Conservation (phyloP, 2,329 filamentous ascomycete genomes). For the Sporothrix sp. region DNA sequence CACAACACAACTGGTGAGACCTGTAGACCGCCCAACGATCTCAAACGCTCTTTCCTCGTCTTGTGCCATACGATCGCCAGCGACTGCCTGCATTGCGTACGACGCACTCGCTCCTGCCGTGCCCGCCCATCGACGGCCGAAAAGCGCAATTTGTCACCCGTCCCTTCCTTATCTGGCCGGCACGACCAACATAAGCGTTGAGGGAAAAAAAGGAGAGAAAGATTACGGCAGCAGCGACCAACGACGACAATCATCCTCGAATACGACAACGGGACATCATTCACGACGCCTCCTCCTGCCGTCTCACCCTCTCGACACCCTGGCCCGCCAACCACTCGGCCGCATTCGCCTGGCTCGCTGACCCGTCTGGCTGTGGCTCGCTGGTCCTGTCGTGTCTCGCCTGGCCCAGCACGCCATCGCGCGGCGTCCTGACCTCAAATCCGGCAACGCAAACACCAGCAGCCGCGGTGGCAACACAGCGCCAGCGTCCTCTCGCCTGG, state of each 20-base stretch:
- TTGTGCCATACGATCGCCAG: no score
- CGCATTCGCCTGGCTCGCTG: not conserved
- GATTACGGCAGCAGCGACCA: not conserved
- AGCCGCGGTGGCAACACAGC: not conserved
- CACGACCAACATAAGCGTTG: not conserved
- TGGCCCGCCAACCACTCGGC: no score
- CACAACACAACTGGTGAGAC: no score
- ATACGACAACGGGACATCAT: not conserved
- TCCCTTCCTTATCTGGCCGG: slow-evolving; percentile 8
- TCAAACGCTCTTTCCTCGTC: no score
- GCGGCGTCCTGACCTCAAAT: slow-evolving; percentile 12
- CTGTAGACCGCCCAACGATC: no score
- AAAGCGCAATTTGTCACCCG: slow-evolving; percentile 4
- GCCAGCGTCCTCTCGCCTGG: slow-evolving; percentile 7
- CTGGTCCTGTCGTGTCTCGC: not conserved
- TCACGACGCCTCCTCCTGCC: not conserved
- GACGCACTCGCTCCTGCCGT: no score
- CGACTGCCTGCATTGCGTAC: no score
- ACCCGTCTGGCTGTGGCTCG: not conserved
- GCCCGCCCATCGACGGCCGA: no score
- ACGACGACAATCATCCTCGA: not conserved
- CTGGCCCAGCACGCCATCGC: slow-evolving; percentile 18
- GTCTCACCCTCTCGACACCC: no score
- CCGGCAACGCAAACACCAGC: not conserved
- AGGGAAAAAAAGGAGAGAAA: not conserved